Percentiles rank a stretch among this genome's conserved stretches.
phyloP scores from a whole-genome alignment of 495 filamentous ascomycete genomes.

The Aspergillus leporis region DNA sequence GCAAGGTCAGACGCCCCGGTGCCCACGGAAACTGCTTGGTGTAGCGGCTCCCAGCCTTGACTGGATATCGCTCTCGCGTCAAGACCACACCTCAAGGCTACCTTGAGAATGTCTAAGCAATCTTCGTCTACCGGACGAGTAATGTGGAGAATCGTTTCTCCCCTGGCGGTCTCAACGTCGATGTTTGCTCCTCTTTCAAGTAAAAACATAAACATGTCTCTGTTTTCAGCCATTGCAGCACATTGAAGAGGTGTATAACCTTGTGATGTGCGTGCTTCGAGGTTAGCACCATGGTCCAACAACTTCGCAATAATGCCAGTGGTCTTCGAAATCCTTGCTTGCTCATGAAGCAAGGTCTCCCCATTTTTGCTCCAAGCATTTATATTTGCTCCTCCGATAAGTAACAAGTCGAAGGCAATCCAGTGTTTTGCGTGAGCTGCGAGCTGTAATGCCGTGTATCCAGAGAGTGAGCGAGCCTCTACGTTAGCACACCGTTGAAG shows the following conservation, averaged over 20 bases:
- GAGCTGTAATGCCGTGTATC: constrained; percentile 30
- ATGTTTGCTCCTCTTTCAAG: constrained; percentile 30
- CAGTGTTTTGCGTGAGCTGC: constrained; percentile 29
- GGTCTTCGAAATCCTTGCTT: constrained; percentile 16
- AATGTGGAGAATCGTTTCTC: constrained; percentile 33
- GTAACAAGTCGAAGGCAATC: constrained; percentile 34
- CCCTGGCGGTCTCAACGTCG: constrained; percentile 28
- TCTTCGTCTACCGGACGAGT: constrained; percentile 26
- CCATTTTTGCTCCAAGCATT: constrained; percentile 32
- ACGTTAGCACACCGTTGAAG: constrained; percentile 27
- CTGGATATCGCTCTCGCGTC: constrained; percentile 20
- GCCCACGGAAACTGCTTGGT: constrained; percentile 27
- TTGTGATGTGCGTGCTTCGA: constrained; percentile 33
- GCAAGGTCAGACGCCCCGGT: constrained; percentile 18
- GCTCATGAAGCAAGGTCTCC: constrained; percentile 31
- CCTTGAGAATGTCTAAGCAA: constrained; percentile 31
- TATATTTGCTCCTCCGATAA: constrained; percentile 36
- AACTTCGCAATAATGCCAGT: constrained; percentile 23
- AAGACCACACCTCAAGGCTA: constrained; percentile 17
- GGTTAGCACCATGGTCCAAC: constrained; percentile 32
- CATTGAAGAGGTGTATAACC: constrained; percentile 36
- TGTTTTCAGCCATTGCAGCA: constrained; percentile 33
- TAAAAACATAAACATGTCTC: constrained; percentile 28
- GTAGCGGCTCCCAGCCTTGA: constrained; percentile 32
- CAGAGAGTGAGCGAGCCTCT: constrained; percentile 25